Evolutionary conservation across 805 yeast genomes (phyloP), one percentile per base, ranked within the genome.

Genomic region (Torulaspora franciscae): DNA sequence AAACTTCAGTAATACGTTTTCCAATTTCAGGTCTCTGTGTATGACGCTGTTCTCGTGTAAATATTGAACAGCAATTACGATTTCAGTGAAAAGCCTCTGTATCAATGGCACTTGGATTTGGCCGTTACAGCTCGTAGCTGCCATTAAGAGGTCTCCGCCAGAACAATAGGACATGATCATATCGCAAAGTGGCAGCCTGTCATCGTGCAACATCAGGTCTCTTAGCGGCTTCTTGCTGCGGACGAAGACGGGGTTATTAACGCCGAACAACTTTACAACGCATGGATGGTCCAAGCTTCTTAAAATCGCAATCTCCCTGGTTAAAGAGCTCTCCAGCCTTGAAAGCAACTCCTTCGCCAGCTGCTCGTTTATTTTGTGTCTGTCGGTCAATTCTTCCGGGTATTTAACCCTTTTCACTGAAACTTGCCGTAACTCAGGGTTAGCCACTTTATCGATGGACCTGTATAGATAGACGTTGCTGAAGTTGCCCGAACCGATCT

Each of bases 11-110:
- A 88, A 64, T 1, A 88, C 71, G 56, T 89, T 93, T 57, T 93
- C 99, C 36, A 91, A 71, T 67, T 93, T 93, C 54, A 93, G 76
- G 59, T 93, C 99, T 47, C 98, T 79, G 65, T 93, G 99, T 7
- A 90, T 86, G 23, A 90, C 77, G 48, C 75, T 65, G 45, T 76
- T 67, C 3, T 62, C 56, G 62, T 93, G 99, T 42, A 91, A 67
- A 59, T 84, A 88, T 19, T 73, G 69, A 2, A 89, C 80, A 0
- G 95, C 91, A 8, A 74, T 61, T 3, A 80, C 76, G 1, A 86
- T 57, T 62, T 93, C 96, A 6, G 82, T 75, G 50, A 85, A 83
- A 0, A 89, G 68, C 23, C 86, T 71, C 45, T 79, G 71, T 2
- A 85, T 68, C 7, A 83, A 67, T 34, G 64, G 56, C 55, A 82